Evolutionary conservation across 148 eudicot genomes (phyloP).

Genomic region (Fagopyrum homotropicum): DNA sequence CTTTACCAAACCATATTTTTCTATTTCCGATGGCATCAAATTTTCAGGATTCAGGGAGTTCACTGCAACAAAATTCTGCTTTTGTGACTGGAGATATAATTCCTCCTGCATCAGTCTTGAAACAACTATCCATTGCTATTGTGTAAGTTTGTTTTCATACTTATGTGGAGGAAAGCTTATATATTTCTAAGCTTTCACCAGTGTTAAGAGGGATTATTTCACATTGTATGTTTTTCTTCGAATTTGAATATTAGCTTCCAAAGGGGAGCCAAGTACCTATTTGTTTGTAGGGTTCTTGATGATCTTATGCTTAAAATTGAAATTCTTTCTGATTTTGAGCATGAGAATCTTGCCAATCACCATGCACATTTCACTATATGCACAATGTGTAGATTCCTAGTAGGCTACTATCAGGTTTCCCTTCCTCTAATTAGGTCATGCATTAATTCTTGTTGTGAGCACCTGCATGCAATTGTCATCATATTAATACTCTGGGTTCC

Average conservation of each 20-base stretch:
- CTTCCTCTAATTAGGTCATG: neutral
- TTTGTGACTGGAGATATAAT: slow-evolving; percentile 31
- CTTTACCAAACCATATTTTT: neutral
- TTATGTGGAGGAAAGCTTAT: neutral
- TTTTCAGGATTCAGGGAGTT: slow-evolving; percentile 11
- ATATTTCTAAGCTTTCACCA: neutral
- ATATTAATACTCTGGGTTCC: neutral
- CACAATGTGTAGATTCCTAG: neutral
- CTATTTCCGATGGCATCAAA: slow-evolving; percentile 2
- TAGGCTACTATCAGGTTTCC: slow-evolving; percentile 4
- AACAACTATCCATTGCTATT: slow-evolving; percentile 67
- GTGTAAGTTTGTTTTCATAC: slow-evolving; percentile 48
- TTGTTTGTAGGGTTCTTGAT: neutral
- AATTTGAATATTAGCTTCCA: neutral
- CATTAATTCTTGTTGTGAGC: neutral
- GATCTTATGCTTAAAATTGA: neutral
- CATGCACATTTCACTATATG: neutral
- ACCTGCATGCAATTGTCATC: neutral
- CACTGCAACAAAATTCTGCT: slow-evolving; percentile 1
- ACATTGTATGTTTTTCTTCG: neutral
- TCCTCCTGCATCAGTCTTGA: slow-evolving; percentile 53
- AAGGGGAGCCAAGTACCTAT: neutral
- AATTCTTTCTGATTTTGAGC: neutral
- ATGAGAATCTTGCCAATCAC: neutral
- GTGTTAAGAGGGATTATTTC: neutral